Evolutionary conservation across 148 eudicot species (phyloP).

Genomic region (Nepenthes mirabilis): DNA sequence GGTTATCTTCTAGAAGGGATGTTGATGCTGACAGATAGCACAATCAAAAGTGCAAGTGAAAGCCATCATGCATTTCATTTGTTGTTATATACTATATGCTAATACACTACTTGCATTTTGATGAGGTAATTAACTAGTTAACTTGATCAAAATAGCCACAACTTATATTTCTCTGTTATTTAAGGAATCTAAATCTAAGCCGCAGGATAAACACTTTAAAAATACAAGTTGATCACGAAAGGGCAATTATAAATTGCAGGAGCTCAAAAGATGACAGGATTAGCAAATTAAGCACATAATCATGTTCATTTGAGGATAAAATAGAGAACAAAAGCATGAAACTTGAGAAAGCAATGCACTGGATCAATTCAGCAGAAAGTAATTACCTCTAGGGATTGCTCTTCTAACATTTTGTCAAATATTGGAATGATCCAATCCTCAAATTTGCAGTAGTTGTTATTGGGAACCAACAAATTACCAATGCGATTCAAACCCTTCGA

Average conservation of each 20-base stretch:
- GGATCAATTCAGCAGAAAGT: background rate
- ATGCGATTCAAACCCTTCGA: slow-evolving; percentile 78
- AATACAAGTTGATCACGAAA: too few species aligned
- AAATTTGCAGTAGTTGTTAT: slow-evolving; percentile 94
- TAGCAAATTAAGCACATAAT: background rate
- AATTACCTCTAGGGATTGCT: slow-evolving; percentile 59
- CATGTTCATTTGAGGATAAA: background rate
- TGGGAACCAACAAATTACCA: slow-evolving; percentile 89
- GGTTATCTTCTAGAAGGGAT: too few species aligned
- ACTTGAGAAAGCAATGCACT: background rate
- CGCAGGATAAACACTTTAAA: too few species aligned
- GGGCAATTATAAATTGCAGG: background rate
- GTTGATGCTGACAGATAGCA: too few species aligned
- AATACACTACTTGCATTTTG: too few species aligned
- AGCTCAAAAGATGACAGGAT: background rate
- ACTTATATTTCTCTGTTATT: background rate
- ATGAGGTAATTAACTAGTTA: too few species aligned
- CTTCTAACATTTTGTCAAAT: slow-evolving; percentile 82
- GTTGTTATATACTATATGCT: too few species aligned
- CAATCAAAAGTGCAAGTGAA: too few species aligned
- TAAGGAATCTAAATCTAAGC: background rate
- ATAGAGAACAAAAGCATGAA: background rate
- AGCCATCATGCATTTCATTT: too few species aligned
- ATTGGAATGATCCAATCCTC: slow-evolving; percentile 94
- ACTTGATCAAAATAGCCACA: background rate